A percentile compares a stretch with the other conserved stretches of the same genome.
These are phyloP conservation scores for Babesia gibsoni DNA, from an alignment of 169 alveolate species.

Conservation along the genomic window DNA sequence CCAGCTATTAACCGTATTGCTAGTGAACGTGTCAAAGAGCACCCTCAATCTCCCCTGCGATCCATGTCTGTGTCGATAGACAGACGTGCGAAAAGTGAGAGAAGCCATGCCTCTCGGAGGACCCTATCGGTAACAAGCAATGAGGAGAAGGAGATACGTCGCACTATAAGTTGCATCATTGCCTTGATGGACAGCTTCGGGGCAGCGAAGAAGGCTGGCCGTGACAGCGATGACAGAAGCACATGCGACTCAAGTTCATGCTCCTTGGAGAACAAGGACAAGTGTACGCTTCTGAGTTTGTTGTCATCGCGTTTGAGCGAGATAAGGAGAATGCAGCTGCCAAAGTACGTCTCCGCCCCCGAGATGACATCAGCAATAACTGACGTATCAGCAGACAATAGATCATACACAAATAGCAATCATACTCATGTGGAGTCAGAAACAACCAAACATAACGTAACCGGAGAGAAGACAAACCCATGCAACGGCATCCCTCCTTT, in stretches of 20 bases:
- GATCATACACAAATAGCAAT: too few species aligned
- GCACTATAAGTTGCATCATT: constrained; percentile 13
- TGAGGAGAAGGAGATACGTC: not conserved
- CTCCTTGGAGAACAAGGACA: not conserved
- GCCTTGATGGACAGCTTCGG: not conserved
- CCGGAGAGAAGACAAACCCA: not conserved
- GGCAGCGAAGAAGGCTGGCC: not conserved
- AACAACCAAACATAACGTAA: not conserved
- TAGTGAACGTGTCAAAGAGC: not conserved
- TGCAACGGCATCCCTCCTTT: not conserved
- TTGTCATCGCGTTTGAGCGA: constrained; percentile 4
- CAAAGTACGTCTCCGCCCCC: not conserved
- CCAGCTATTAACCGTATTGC: constrained; percentile 21
- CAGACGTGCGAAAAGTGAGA: not conserved
- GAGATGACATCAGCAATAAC: not conserved
- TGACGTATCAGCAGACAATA: not conserved
- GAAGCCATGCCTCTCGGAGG: not conserved
- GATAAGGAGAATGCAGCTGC: not conserved
- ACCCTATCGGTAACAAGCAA: not conserved
- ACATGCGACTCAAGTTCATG: not conserved
- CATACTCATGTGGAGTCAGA: not conserved
- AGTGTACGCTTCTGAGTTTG: not conserved
- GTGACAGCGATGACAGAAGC: not conserved
- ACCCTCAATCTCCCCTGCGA: not conserved
- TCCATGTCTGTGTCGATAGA: not conserved